Evolutionary conservation across 2,329 filamentous ascomycete genomes (phyloP).

Genomic region (Aspergillus clavatus): DNA sequence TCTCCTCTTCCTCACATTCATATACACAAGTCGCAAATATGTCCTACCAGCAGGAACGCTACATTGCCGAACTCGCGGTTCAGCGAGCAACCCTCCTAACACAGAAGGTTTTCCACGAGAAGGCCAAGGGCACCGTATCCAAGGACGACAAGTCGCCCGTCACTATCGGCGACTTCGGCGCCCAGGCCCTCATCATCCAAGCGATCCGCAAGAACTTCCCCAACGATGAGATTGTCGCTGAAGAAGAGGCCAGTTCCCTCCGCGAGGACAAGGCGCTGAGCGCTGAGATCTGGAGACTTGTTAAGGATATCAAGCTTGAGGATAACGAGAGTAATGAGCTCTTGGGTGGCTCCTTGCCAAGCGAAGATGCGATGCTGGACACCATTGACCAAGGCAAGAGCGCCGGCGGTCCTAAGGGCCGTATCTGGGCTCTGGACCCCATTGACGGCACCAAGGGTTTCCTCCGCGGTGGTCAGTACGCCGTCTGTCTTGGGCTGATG

Average conservation of each 20-base stretch:
- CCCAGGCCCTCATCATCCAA: slow-evolving; percentile 90
- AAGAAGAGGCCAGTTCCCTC: slow-evolving; percentile 84
- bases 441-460: slow-evolving; percentile 99
- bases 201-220: slow-evolving; percentile 89
- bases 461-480: slow-evolving; percentile 91
- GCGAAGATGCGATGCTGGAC: slow-evolving; percentile 57
- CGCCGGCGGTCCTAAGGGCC: slow-evolving; percentile 36
- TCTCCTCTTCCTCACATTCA: slow-evolving; percentile 17
- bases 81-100: slow-evolving; percentile 75
- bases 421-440: slow-evolving; percentile 95
- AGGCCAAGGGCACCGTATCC: slow-evolving; percentile 87
- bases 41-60: slow-evolving; percentile 70
- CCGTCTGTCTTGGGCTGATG: slow-evolving; percentile 86
- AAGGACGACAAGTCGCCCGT: slow-evolving; percentile 97
- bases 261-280: slow-evolving; percentile 65
- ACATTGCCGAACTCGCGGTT: slow-evolving; percentile 80
- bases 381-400: slow-evolving; percentile 53
- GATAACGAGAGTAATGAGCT: slow-evolving; percentile 61
- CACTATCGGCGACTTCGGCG: slow-evolving; percentile 96
- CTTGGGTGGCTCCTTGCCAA: slow-evolving; percentile 65
- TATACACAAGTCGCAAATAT: slow-evolving; percentile 29
- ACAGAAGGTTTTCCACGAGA: slow-evolving; percentile 75
- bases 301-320: slow-evolving; percentile 65
- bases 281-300: slow-evolving; percentile 77
- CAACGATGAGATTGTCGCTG: slow-evolving; percentile 82